These are phyloP conservation scores for Trichosporon sp. DNA, from an alignment of 1,284 basidiomycete species.

Conservation along the genomic window DNA sequence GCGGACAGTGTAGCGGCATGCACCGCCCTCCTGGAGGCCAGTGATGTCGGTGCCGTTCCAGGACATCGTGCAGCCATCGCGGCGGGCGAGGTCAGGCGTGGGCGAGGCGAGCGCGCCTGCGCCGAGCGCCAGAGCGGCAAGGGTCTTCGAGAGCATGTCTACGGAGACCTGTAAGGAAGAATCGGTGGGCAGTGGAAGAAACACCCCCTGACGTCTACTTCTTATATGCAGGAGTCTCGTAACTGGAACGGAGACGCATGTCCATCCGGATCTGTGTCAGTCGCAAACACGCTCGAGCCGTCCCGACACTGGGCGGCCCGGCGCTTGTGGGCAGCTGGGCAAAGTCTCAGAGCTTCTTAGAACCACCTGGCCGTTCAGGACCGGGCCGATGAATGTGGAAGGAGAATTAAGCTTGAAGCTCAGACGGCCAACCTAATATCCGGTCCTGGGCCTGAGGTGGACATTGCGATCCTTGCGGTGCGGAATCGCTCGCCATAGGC, in stretches of 20 bases:
- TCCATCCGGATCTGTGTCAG: not conserved
- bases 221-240: not conserved
- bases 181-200: not conserved
- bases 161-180: not conserved
- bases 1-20: conserved; percentile 36
- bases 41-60: conserved; percentile 18
- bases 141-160: not conserved
- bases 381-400: not conserved
- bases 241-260: not conserved
- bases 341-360: not conserved
- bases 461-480: not conserved
- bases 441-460: not conserved
- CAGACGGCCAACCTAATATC: not conserved
- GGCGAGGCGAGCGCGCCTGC: not conserved
- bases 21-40: conserved; percentile 7
- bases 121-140: not conserved
- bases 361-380: not conserved
- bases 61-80: not conserved
- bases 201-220: not conserved
- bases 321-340: not conserved
- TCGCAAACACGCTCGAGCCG: not conserved
- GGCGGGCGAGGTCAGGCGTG: not conserved
- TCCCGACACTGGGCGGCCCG: not conserved
- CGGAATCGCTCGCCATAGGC: not conserved
- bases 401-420: not conserved